A percentile compares a stretch with the other conserved stretches of the same genome.
Evolutionary conservation across 345 rosid species (phyloP).

Genomic region (Arabidopsis thaliana): TAIR10.1 NC_003074.8:9817001-9817500

Average conservation of each 20-base stretch:
- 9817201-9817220: conserved; percentile 80
- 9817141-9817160: conserved; percentile 64
- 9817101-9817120: neutral
- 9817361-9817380: conserved; percentile 93
- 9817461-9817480: conserved; percentile 94
- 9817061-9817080: conserved; percentile 94
- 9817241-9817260: conserved; percentile 58
- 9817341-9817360: conserved; percentile 95
- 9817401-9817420: conserved; percentile 80
- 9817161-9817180: conserved; percentile 99
- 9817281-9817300: conserved; percentile 5
- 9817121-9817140: neutral
- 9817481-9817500: conserved; percentile 97
- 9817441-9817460: conserved; percentile 99
- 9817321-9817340: conserved; percentile 97
- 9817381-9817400: conserved; percentile 90
- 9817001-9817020: conserved; percentile 96
- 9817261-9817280: neutral
- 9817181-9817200: conserved; percentile 74
- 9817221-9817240: conserved; percentile 88
- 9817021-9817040: conserved; percentile 81
- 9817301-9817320: conserved; percentile 30
- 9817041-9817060: conserved; percentile 79
- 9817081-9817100: conserved; percentile 50
- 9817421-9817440: conserved; percentile 91